Base-by-base conservation (phyloP, 83 land plant species). In the Diphasiastrum complanatum region DNA sequence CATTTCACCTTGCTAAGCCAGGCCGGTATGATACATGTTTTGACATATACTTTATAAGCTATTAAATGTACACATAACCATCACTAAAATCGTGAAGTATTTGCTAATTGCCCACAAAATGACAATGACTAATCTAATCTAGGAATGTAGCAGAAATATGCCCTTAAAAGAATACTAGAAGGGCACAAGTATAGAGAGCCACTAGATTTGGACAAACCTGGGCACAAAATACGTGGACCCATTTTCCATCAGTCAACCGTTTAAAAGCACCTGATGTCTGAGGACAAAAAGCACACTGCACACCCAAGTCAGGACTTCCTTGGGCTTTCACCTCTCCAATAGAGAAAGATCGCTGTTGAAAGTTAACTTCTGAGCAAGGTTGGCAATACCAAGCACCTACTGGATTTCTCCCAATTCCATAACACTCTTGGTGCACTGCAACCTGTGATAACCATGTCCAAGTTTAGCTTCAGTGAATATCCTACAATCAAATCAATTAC, bases 141-240 rank as follows among this genome's bases (percentile, higher is more conserved):
- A n/a, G n/a, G n/a, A n/a, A n/a, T n/a, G n/a, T n/a, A n/a, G n/a
- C n/a, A n/a, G n/a, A n/a, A n/a, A n/a, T n/a, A n/a, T n/a, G n/a
- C n/a, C n/a, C n/a, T n/a, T n/a, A n/a, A n/a, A 55, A 27, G 35
- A 6, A 55, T 11, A 55, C 59, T 11, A 55, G 14, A 32, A 30
- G 38, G 10, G 31, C 1, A 30, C 30, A 12, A 12, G 59, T 14
- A 55, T n/a, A n/a, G n/a, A n/a, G n/a, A n/a, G n/a, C n/a, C n/a
- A n/a, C n/a, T n/a, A 18, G 23, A 30, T 30, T 26, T 1, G 31
- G 35, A 30, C 59, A 30, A 14, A 90, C 97, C 89, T 85, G 91
- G 37, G 95, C 95, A 75, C 98, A 92, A 60, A 88, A 88, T 32
- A 87, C 87, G 72, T 92, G 98, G 26, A 88, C 78, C 98, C 98